Base-by-base conservation (phyloP, 768 basidiomycete genomes). In the Stropharia rugosoannulata region DNA sequence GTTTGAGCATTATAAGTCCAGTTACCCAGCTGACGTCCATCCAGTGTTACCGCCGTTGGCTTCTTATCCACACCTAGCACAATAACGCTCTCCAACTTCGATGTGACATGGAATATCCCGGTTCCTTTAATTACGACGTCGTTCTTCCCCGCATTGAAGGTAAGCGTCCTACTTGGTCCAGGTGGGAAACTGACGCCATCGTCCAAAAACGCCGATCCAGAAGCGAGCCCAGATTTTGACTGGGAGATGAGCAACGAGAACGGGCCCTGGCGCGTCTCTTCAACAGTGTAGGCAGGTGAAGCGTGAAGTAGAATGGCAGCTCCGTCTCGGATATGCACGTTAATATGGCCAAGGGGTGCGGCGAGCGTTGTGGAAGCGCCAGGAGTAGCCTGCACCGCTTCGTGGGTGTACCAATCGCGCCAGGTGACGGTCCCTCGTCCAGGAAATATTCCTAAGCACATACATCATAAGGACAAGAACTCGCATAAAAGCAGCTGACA, bases 381-480 rank as follows among this genome's bases (percentile, higher is more conserved):
- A 2, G 69, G 37, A 1, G 69, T 66, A 15, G 75, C 68, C 18
- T 84, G 69, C 18, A 85, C 76, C 40, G 73, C 74, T 11, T 80
- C 77, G 60, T 88, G 85, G 0, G 84, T 87, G 68, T 84, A 89
- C 85, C 85, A 89, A 66, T 89, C 87, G 37, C 87, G 80, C 87
- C 86, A 90, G 56, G 77, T 70, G 11, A 81, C 79, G 15, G 64
- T 65, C 22, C 83, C 82, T 59, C 79, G 71, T 1, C 86, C 86
- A 25, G 87, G 86, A 75, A 89, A 83, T 51, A 86, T 75, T 38
- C 83, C 87, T 87, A 46, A 5, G 19, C 22, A 56, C n/a, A 39
- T 37, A 25, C 15, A 56, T 37, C 18, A 16, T 35, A 29, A 29
- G 39, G 50, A 16, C 10, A 18, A 54, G 29, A 10, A 16, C 1